Evolutionary conservation across 1,284 basidiomycete species (phyloP), one percentile per base, ranked within the genome.

Genomic region (Volvariella surrecta): DNA sequence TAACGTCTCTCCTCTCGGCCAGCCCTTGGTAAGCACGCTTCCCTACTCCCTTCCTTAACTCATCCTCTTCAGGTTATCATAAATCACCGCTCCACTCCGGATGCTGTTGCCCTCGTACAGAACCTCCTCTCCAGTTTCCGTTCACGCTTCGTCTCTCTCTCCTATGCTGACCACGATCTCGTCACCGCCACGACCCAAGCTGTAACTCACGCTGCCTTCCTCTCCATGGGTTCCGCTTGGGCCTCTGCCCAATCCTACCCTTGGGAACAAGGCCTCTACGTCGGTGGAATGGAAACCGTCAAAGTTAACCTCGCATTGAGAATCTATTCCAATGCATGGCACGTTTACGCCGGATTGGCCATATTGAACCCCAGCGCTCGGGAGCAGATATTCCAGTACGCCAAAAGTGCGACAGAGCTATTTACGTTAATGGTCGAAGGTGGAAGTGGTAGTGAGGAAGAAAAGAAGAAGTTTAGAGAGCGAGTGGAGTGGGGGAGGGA

Each of bases 161-260:
- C 82, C 21, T 99, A 97, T 66, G 89, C 96, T 52, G 92, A 98
- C 50, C 95, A 99, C 59, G 95, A 99, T 56, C 73, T 80, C 39
- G 89, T 99, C 40, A 99, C 95, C 0, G 95, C 95, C 17, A 99
- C 98, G 55, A 98, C 96, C 0, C 95, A 99, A 65, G 95, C 95
- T 0, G 93, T 96, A 16, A 98, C 93, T 0, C 96, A 99, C 55
- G 95, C 95, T 10, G 95, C 95, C 0, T 99, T 99, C 70, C 71
- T 99, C 30, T 92, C 92, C 53, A 99, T 99, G 96, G 95, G 95
- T 11, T 95, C 91, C 1, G 95, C 95, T 0, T 99, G 96, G 95
- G 74, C 80, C 40, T 76, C 77, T 46, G 74, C 80, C 11, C 65
- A 73, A 11, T 71, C 74, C 17, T 99, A 97, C 60, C 96, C 96